Evolutionary conservation across 495 filamentous ascomycete species (phyloP).

Genomic region (Thozetella sp.): DNA sequence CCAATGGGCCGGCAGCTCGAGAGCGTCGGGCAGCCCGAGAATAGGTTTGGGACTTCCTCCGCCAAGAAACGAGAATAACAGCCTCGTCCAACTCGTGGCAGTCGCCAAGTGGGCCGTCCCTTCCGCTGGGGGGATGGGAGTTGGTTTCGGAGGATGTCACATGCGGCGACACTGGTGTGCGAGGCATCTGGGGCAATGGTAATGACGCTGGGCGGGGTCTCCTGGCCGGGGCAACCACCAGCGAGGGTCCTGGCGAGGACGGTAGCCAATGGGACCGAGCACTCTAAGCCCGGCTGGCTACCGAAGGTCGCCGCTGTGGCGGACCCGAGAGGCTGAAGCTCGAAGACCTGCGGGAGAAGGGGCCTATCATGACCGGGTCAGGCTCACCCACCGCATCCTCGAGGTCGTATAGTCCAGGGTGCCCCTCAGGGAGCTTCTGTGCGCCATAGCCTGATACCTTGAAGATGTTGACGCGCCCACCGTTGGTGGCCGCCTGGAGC

Average conservation of each 20-base stretch:
- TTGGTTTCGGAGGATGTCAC: too few relatives aligned
- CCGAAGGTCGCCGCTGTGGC: conserved; percentile 40
- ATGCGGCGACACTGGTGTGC: too few relatives aligned
- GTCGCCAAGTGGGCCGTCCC: too few relatives aligned
- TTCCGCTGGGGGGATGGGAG: too few relatives aligned
- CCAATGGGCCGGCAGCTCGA: too few relatives aligned
- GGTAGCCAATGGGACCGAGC: conserved; percentile 10
- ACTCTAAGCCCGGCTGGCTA: conserved; percentile 40
- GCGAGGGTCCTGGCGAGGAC: conserved; percentile 1
- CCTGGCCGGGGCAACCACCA: neutral
- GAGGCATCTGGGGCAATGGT: too few relatives aligned
- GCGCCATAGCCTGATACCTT: conserved; percentile 46
- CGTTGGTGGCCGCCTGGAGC: conserved; percentile 72
- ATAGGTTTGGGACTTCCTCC: too few relatives aligned
- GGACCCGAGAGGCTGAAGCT: conserved; percentile 43
- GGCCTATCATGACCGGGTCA: conserved; percentile 31
- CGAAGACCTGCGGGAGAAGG: conserved; percentile 36
- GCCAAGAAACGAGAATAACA: too few relatives aligned
- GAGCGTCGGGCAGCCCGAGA: too few relatives aligned
- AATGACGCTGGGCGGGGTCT: neutral
- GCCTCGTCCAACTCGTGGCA: too few relatives aligned
- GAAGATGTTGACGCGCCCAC: conserved; percentile 58
- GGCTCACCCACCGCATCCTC: conserved; percentile 49
- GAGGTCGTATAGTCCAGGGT: conserved; percentile 32
- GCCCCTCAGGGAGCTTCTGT: conserved; percentile 46